Conservation (phyloP, 352 stramenopile genomes). For the Pythium apleroticum region DNA sequence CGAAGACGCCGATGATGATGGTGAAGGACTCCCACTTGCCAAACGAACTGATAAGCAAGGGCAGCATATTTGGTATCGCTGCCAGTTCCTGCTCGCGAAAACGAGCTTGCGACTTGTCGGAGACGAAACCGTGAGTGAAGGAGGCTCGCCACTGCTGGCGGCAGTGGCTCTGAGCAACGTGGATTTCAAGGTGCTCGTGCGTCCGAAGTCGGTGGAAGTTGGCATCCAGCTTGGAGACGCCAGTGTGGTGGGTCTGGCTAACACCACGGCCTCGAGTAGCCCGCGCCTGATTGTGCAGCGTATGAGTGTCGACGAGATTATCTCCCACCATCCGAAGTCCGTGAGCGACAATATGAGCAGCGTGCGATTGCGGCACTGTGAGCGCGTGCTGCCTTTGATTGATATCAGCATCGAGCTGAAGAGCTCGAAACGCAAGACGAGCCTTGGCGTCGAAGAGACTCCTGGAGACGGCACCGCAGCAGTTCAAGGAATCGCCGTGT, state of each 20-base stretch:
- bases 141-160: conserved; percentile 23
- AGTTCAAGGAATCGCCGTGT: conserved; percentile 48
- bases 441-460: conserved; percentile 6
- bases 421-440: conserved; percentile 16
- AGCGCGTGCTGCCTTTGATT: conserved; percentile 66
- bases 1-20: conserved; percentile 15
- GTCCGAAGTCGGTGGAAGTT: conserved; percentile 62
- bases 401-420: conserved; percentile 60
- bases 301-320: conserved; percentile 73
- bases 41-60: conserved; percentile 31
- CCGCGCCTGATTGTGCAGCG: conserved; percentile 51
- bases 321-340: conserved; percentile 59
- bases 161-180: conserved; percentile 53
- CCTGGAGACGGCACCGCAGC: conserved; percentile 4
- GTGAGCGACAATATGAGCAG: conserved; percentile 72
- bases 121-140: conserved; percentile 19
- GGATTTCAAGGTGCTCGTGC: conserved; percentile 71
- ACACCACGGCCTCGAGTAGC: not conserved
- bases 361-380: conserved; percentile 64
- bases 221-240: conserved; percentile 68
- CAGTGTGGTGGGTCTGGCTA: conserved; percentile 44
- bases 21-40: not conserved
- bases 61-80: conserved; percentile 81
- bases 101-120: conserved; percentile 54
- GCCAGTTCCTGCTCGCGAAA: conserved; percentile 58